phyloP scores from a whole-genome alignment of 257 asterid genomes.

The Solanum medicagineum region DNA sequence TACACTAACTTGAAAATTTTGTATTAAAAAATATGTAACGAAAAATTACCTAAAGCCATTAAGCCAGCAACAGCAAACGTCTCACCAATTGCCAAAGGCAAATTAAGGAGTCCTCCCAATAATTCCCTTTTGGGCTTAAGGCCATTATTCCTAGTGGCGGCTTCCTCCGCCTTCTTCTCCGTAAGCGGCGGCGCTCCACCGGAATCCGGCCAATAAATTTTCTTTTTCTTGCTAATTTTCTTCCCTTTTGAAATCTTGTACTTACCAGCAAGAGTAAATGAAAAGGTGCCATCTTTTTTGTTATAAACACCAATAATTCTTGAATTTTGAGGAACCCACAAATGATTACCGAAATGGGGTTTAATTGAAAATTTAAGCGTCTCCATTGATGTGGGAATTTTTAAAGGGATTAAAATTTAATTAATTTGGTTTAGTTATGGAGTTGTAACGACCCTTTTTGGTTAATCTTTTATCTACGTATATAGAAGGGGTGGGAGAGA shows the following conservation, averaged over 20 bases:
- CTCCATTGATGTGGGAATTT: conserved; percentile 7
- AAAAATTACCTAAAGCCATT: conserved; percentile 67
- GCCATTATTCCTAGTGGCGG: conserved; percentile 3
- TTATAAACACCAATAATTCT: conserved; percentile 9
- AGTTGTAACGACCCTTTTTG: not conserved
- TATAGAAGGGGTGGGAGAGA: not conserved
- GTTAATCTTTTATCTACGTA: not conserved
- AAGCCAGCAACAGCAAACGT: conserved; percentile 69
- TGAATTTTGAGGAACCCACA: conserved; percentile 3
- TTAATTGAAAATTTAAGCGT: not conserved
- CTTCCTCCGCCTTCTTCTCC: conserved; percentile 18
- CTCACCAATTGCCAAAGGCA: conserved; percentile 77
- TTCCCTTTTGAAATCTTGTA: conserved; percentile 29
- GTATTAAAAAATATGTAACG: not conserved
- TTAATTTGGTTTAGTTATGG: not conserved
- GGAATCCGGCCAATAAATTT: conserved; percentile 45
- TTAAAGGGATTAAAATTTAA: not conserved
- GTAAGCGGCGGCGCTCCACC: conserved; percentile 53
- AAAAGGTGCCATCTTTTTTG: conserved; percentile 7
- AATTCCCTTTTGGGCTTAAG: conserved; percentile 27
- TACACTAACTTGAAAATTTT: not conserved
- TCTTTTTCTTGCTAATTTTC: conserved; percentile 15
- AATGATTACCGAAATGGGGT: not conserved
- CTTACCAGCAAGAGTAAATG: conserved; percentile 27
- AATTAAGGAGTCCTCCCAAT: conserved; percentile 50